phyloP scores from a whole-genome alignment of 257 asterid species.

The Solanum chmielewskii region DNA sequence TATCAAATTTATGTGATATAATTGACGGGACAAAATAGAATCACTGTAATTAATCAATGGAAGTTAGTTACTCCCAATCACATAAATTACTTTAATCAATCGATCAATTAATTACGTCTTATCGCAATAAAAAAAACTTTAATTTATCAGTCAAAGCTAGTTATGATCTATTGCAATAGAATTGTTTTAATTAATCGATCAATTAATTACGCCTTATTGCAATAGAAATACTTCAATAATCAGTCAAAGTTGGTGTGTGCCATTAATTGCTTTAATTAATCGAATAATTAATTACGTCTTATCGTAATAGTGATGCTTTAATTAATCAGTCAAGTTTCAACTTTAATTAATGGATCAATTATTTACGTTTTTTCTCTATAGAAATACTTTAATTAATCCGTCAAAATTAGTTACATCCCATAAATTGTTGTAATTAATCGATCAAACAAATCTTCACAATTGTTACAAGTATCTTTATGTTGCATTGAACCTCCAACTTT shows the following conservation, averaged over 20 bases:
- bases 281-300: too few species aligned
- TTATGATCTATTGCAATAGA: neutral
- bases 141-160: too few species aligned
- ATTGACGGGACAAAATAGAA: too few species aligned
- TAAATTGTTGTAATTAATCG: neutral
- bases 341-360: neutral
- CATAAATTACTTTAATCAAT: too few species aligned
- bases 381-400: neutral
- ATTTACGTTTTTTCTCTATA: neutral
- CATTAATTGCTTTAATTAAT: neutral
- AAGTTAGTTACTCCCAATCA: too few species aligned
- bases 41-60: too few species aligned
- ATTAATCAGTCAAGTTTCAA: neutral
- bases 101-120: too few species aligned
- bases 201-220: neutral
- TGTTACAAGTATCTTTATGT: too few species aligned
- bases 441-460: neutral
- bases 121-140: too few species aligned
- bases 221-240: neutral
- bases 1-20: too few species aligned
- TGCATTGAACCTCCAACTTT: neutral
- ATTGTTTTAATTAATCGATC: neutral
- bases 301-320: neutral
- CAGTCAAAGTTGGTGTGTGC: neutral
- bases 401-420: neutral